Percentiles rank a stretch among this genome's conserved stretches.
phyloP scores from a whole-genome alignment of 257 asterid species.

The Jacaranda mimosifolia region DNA sequence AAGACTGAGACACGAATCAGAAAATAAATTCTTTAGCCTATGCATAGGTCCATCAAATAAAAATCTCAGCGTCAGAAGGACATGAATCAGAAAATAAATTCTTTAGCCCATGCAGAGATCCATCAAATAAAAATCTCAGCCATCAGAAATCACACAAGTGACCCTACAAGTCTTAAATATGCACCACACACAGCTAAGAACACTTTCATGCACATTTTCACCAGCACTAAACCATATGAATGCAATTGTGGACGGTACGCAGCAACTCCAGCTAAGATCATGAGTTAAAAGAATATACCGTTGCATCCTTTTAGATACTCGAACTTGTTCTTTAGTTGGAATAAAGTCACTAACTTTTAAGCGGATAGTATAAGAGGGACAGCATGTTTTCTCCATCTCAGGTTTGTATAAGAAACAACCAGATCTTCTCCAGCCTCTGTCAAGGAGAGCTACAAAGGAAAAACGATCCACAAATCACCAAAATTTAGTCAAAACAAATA shows the following conservation, averaged over 20 bases:
- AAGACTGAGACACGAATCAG: constrained; percentile 6
- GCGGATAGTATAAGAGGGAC: constrained; percentile 95
- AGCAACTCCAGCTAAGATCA: constrained; percentile 17
- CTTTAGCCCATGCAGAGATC: too few species aligned
- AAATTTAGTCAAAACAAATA: constrained; percentile 21
- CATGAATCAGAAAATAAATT: too few species aligned
- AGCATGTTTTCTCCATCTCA: constrained; percentile 93
- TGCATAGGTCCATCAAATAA: neutral
- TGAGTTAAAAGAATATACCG: constrained; percentile 53
- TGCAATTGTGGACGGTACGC: constrained; percentile 5
- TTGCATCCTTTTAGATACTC: constrained; percentile 82
- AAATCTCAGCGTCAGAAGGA: too few species aligned
- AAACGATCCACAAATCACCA: constrained; percentile 33
- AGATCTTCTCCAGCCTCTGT: constrained; percentile 99
- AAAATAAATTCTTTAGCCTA: constrained; percentile 3
- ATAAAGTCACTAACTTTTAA: constrained; percentile 75
- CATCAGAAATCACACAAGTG: too few species aligned
- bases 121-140: too few species aligned
- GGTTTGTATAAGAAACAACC: constrained; percentile 96
- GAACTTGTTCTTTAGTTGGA: constrained; percentile 89
- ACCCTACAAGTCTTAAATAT: constrained; percentile 18
- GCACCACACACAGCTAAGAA: constrained; percentile 13
- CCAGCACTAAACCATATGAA: constrained; percentile 6
- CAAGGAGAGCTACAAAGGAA: constrained; percentile 76
- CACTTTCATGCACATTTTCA: constrained; percentile 23